Percentiles rank a stretch among this genome's conserved stretches.
Evolutionary conservation across 768 basidiomycete genomes (phyloP).

Genomic region (Amanita jacksonii): DNA sequence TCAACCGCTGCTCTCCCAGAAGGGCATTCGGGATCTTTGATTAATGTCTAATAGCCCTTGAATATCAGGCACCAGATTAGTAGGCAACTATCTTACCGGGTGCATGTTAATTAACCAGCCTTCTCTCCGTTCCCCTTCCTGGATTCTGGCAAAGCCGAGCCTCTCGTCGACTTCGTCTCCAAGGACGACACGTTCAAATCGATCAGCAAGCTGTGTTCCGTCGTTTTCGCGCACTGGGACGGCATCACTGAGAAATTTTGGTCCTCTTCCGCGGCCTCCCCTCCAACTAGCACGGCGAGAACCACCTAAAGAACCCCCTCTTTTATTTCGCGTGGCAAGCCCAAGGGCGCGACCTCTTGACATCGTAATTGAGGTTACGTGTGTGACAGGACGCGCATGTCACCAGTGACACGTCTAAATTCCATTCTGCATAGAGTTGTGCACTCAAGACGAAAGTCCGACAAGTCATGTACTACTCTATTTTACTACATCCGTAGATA

Average conservation of each 20-base stretch:
- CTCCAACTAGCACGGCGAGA: conserved; percentile 41
- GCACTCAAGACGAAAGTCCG: too few species aligned
- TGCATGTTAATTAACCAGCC: conserved; percentile 99
- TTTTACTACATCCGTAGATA: too few species aligned
- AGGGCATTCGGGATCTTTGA: conserved; percentile 80
- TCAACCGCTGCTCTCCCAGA: conserved; percentile 88
- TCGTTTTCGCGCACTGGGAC: conserved; percentile 77
- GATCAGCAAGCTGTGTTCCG: conserved; percentile 76
- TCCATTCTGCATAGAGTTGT: too few species aligned
- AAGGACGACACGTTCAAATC: conserved; percentile 69
- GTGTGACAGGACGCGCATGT: conserved; percentile 14
- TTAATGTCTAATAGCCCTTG: conserved; percentile 48
- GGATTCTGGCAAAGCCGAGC: conserved; percentile 75
- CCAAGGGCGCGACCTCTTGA: conserved; percentile 52
- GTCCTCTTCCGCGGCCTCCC: conserved; percentile 46
- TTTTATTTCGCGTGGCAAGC: conserved; percentile 41
- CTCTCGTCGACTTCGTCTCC: conserved; percentile 90
- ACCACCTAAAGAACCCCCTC: conserved; percentile 35
- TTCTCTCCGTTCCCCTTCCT: conserved; percentile 68
- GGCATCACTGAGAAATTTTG: conserved; percentile 32
- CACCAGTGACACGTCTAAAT: too few species aligned
- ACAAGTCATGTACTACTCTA: too few species aligned
- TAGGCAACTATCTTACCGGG: conserved; percentile 50
- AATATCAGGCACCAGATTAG: neutral
- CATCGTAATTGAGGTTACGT: conserved; percentile 20